Conservation (phyloP, 2,329 filamentous ascomycete genomes). For the Talaromyces sp. region DNA sequence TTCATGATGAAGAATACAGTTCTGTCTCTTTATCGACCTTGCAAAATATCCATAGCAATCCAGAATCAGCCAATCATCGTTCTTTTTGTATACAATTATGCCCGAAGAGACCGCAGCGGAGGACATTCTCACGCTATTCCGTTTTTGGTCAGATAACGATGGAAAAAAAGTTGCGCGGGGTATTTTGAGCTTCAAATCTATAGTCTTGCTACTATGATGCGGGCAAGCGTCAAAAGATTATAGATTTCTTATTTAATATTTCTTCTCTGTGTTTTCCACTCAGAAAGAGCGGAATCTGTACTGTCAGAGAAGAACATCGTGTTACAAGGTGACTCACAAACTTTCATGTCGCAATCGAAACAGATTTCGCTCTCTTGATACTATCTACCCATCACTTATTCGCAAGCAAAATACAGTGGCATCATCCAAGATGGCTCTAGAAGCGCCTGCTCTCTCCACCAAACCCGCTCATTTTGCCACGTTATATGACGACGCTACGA, state of each 20-base stretch:
- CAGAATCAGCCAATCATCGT: neutral
- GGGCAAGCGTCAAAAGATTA: neutral
- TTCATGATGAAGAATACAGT: neutral
- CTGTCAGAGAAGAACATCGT: neutral
- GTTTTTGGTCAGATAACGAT: conserved; percentile 15
- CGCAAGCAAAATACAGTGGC: neutral
- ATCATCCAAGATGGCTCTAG: neutral
- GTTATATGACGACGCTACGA: conserved; percentile 31
- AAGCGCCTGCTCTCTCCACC: neutral
- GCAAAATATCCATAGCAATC: neutral
- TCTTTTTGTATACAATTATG: conserved; percentile 1
- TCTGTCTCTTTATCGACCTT: neutral
- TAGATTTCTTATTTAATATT: neutral
- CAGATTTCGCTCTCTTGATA: neutral
- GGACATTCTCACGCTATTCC: conserved; percentile 8
- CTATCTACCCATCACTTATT: neutral
- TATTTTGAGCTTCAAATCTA: neutral
- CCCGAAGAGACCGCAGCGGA: neutral
- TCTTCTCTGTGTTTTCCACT: neutral
- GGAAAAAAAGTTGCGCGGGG: conserved; percentile 13
- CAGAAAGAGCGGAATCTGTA: neutral
- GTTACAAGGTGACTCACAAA: neutral
- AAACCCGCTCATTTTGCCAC: conserved; percentile 22
- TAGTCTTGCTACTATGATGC: neutral
- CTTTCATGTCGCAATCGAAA: neutral